Base-by-base conservation (phyloP, 192 early-diverging fungal genomes). In the Linnemannia hyalina region DNA sequence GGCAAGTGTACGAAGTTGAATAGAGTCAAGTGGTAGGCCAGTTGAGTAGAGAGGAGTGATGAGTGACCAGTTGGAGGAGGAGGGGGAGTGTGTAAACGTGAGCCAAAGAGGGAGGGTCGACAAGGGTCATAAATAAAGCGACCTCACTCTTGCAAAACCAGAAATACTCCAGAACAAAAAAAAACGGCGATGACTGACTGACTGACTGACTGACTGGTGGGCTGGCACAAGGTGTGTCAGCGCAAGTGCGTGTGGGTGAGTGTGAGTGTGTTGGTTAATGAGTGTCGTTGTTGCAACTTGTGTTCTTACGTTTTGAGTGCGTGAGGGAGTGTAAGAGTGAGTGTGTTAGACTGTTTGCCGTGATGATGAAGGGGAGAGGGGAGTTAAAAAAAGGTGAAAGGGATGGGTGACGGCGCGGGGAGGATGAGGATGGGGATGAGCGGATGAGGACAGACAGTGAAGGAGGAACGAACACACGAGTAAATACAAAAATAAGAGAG, bases 1-100 rank as follows among this genome's bases (percentile, higher is more conserved):
- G 87, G 80, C 36, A 85, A 86, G 80, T 29, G 26, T 70, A 88
- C 20, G 69, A 76, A 36, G 52, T 68, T 16, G 86, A n/a, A 68
- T 89, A 72, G 82, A 65, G 23, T 80, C 29, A 73, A 40, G 90
- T 36, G 68, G 20, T 40, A 4, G 35, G 36, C 52, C 52, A 55
- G 52, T 55, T 57, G 13, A 88, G 89, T 65, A 74, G 47, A 73
- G 42, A 44, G 26, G 18, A 18, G 18, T 5, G 55, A 23, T 57
- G n/a, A 57, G 55, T 57, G n/a, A 57, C 55, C 55, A 57, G 55
- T n/a, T 8, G 55, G n/a, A 26, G 55, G 6, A 18, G n/a, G 16
- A 16, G 18, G 18, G 35, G 35, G 35, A 35, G 16, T 18, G n/a
- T 9, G 55, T 46, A 13, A 44, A 44, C 6, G 55, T n/a, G 55